Conservation (phyloP, 805 yeast species). For the Metschnikowia kunwiensis region DNA sequence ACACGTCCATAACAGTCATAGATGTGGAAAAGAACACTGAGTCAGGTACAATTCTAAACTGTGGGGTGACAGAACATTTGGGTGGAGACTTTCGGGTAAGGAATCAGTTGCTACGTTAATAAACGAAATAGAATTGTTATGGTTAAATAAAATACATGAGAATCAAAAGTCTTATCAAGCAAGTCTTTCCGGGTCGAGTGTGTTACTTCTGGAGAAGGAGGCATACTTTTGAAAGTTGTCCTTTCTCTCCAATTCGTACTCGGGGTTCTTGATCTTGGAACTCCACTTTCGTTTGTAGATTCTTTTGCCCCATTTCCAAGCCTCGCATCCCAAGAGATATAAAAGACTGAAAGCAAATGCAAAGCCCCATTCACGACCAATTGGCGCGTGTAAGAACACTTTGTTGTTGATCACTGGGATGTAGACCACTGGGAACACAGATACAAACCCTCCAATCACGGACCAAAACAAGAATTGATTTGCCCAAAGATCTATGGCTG, state of each 20-base stretch:
- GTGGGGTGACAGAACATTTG: slow-evolving; percentile 70
- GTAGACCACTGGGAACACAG: slow-evolving; percentile 41
- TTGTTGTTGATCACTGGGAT: slow-evolving; percentile 40
- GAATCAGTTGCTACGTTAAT: slow-evolving; percentile 17
- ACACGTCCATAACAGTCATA: slow-evolving; percentile 69
- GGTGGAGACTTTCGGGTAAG: slow-evolving; percentile 39
- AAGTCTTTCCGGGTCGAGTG: slow-evolving; percentile 30
- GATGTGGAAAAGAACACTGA: slow-evolving; percentile 47
- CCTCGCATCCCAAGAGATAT: slow-evolving; percentile 35
- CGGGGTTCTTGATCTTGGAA: slow-evolving; percentile 51
- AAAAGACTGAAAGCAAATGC: slow-evolving; percentile 31
- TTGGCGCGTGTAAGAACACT: slow-evolving; percentile 38
- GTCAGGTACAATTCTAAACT: slow-evolving; percentile 45
- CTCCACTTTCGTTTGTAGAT: slow-evolving; percentile 26
- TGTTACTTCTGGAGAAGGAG: slow-evolving; percentile 53
- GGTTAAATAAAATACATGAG: not conserved
- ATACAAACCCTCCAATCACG: slow-evolving; percentile 31
- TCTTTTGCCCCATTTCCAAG: slow-evolving; percentile 40
- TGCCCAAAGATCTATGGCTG: slow-evolving; percentile 33
- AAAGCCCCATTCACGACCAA: slow-evolving; percentile 41
- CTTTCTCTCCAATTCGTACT: slow-evolving; percentile 57
- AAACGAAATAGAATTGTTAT: not conserved
- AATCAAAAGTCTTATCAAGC: slow-evolving; percentile 5
- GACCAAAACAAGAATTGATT: slow-evolving; percentile 40
- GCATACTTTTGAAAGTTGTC: slow-evolving; percentile 64